These are phyloP conservation scores for Starmera caribaea DNA, from an alignment of 805 yeast species.

Conservation along the genomic window DNA sequence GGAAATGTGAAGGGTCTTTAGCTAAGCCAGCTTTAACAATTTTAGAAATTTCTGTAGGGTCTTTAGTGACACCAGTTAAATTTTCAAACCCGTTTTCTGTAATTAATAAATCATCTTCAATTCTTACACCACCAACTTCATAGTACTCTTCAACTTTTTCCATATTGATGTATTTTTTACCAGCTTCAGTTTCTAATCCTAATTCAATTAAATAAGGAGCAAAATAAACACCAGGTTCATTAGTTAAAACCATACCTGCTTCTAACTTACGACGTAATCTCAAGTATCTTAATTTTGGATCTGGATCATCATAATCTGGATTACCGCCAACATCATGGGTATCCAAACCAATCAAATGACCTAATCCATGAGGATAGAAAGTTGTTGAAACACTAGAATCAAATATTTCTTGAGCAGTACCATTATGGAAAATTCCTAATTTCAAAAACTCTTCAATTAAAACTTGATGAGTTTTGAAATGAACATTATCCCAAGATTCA, in stretches of 20 bases:
- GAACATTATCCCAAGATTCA: constrained; percentile 76
- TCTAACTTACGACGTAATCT: constrained; percentile 69
- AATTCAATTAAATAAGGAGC: constrained; percentile 72
- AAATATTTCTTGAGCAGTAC: constrained; percentile 54
- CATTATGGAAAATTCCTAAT: constrained; percentile 67
- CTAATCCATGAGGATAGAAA: constrained; percentile 93
- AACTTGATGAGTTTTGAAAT: constrained; percentile 68
- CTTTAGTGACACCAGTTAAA: constrained; percentile 74
- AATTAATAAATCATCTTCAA: constrained; percentile 85
- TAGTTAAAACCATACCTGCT: constrained; percentile 79
- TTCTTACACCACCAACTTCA: constrained; percentile 94
- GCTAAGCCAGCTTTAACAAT: constrained; percentile 65
- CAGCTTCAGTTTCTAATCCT: constrained; percentile 33
- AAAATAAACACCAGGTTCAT: constrained; percentile 93
- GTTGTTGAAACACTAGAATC: constrained; percentile 62
- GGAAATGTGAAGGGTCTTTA: constrained; percentile 57
- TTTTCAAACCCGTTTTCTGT: constrained; percentile 73
- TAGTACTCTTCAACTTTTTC: constrained; percentile 67
- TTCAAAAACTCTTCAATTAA: constrained; percentile 60
- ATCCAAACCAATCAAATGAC: constrained; percentile 89
- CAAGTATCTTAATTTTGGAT: constrained; percentile 66
- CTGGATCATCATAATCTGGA: constrained; percentile 77
- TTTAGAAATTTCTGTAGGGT: constrained; percentile 70
- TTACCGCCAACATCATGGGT: constrained; percentile 93
- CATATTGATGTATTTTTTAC: constrained; percentile 36